Percentiles rank a stretch among this genome's conserved stretches.
These are phyloP conservation scores for Elsinoe arachidis DNA, from an alignment of 2,329 filamentous ascomycete species.

Conservation along the genomic window DNA sequence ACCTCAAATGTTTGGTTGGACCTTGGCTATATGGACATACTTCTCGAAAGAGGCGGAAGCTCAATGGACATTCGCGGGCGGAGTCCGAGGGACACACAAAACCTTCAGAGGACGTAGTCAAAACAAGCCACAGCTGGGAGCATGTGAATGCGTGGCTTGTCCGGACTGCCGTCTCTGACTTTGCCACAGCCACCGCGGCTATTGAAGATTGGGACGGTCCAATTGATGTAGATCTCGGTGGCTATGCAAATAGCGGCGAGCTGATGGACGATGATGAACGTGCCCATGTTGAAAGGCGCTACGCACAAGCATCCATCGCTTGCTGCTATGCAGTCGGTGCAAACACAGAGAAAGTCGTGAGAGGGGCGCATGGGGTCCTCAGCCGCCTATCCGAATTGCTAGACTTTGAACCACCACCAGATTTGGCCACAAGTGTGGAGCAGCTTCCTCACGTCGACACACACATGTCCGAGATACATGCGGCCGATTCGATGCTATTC, in stretches of 20 bases:
- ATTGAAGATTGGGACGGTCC: constrained; percentile 68
- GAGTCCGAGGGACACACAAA: background rate
- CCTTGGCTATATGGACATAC: constrained; percentile 64
- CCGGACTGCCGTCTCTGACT: constrained; percentile 49
- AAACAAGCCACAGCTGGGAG: constrained; percentile 57
- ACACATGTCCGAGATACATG: constrained; percentile 23
- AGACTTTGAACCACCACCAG: constrained; percentile 49
- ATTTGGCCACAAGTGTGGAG: constrained; percentile 35
- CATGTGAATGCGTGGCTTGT: constrained; percentile 60
- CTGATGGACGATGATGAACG: constrained; percentile 55
- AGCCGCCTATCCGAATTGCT: constrained; percentile 52
- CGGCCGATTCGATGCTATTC: constrained; percentile 9
- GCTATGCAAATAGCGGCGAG: constrained; percentile 42
- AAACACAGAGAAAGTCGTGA: constrained; percentile 49
- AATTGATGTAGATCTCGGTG: constrained; percentile 59
- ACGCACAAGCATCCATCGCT: constrained; percentile 59
- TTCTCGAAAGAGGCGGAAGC: constrained; percentile 47
- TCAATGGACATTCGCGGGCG: constrained; percentile 24
- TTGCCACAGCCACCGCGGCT: constrained; percentile 53
- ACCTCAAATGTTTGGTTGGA: constrained; percentile 58
- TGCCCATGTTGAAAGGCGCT: constrained; percentile 52
- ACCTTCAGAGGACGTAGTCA: constrained; percentile 20
- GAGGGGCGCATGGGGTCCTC: constrained; percentile 52
- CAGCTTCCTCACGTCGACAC: constrained; percentile 35
- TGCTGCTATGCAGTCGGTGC: constrained; percentile 59